Evolutionary conservation across 2,329 filamentous ascomycete genomes (phyloP).

Genomic region (Trichoderma sp.): DNA sequence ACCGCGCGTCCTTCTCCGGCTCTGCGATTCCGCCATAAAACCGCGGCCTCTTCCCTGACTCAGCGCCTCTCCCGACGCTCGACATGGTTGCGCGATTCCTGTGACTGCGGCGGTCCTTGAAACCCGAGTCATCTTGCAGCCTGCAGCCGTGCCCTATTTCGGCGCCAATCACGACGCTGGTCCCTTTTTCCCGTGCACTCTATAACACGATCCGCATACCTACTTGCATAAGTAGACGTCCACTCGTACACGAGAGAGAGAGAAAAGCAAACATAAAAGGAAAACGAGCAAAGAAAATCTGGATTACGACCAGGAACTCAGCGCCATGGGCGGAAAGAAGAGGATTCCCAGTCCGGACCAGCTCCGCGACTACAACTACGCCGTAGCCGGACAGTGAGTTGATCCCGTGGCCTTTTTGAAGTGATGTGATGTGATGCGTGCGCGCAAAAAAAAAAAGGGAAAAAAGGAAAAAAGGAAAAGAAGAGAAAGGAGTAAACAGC

Average conservation of each 20-base stretch:
- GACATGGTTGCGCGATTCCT: conserved; percentile 9
- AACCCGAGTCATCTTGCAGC: conserved; percentile 5
- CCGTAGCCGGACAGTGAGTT: conserved; percentile 81
- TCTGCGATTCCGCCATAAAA: background rate
- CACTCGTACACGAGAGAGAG: too few species aligned
- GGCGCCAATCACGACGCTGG: background rate
- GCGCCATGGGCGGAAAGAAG: conserved; percentile 15
- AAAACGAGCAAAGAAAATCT: background rate
- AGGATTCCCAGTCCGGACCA: conserved; percentile 55
- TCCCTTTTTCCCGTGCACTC: background rate
- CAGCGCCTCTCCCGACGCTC: background rate
- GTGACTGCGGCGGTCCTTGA: conserved; percentile 13
- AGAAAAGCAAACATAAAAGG: too few species aligned
- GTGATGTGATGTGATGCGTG: background rate
- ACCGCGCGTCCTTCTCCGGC: too few species aligned
- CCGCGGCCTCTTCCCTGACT: background rate
- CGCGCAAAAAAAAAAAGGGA: background rate
- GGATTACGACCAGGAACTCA: background rate
- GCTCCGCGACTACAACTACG: conserved; percentile 67
- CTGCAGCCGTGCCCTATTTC: conserved; percentile 8
- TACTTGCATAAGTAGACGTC: too few species aligned
- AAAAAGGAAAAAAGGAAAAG: background rate
- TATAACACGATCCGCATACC: background rate
- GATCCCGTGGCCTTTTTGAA: background rate
- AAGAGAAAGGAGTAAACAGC: background rate